These are phyloP conservation scores for Cicer chorassanicum DNA, from an alignment of 306 rosid species.

Conservation along the genomic window DNA sequence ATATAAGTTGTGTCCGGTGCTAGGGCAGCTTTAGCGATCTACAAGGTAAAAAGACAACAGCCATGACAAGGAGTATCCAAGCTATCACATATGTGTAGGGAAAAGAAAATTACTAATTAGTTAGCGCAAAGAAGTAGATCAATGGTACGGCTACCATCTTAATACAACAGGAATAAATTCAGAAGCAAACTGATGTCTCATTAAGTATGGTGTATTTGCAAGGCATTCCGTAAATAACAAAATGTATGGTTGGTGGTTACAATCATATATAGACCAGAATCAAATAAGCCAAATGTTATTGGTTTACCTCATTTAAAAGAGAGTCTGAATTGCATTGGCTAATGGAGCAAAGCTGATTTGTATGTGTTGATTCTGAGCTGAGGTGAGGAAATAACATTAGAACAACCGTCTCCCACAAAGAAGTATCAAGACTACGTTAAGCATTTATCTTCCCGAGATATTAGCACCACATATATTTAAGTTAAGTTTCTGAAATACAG, in stretches of 20 bases:
- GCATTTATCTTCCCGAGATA: constrained; percentile 29
- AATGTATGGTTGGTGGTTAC: constrained; percentile 16
- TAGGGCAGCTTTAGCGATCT: constrained; percentile 87
- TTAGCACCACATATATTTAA: constrained; percentile 5
- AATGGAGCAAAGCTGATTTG: constrained; percentile 93
- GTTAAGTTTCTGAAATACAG: constrained; percentile 25
- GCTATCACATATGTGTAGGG: neutral
- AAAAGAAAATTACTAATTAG: constrained; percentile 27
- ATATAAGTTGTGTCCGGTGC: constrained; percentile 85
- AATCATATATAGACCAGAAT: constrained; percentile 27
- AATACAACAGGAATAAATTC: constrained; percentile 21
- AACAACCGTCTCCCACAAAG: constrained; percentile 40
- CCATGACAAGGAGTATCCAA: constrained; percentile 18
- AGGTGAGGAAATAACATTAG: constrained; percentile 49
- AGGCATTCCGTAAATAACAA: constrained; percentile 31
- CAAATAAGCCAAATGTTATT: constrained; percentile 35
- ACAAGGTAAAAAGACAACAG: constrained; percentile 39
- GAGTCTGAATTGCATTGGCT: constrained; percentile 90
- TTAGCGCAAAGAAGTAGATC: constrained; percentile 29
- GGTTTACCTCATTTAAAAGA: constrained; percentile 84
- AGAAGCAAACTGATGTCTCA: constrained; percentile 31
- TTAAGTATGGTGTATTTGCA: constrained; percentile 24
- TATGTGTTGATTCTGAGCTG: constrained; percentile 92
- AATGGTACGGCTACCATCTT: constrained; percentile 28
- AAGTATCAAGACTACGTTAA: constrained; percentile 42